These are phyloP conservation scores for Arthrobotrys iridis DNA, from an alignment of 2,329 filamentous ascomycete species.

Conservation along the genomic window DNA sequence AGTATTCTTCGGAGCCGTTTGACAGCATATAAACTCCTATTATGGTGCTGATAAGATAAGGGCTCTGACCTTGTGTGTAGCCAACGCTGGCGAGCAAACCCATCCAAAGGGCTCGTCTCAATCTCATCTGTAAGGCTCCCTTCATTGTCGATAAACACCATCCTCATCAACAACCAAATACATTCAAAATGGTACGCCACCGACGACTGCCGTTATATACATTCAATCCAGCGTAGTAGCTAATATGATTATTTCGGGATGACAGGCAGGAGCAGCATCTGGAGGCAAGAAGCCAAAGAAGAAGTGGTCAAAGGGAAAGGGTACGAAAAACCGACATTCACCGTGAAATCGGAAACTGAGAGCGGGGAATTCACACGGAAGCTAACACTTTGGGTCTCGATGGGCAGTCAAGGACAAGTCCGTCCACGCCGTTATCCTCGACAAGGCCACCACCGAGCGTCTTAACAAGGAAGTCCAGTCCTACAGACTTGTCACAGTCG, in stretches of 20 bases:
- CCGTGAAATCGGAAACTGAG: constrained; percentile 57
- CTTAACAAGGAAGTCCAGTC: constrained; percentile 99
- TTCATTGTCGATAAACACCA: constrained; percentile 51
- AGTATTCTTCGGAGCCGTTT: constrained; percentile 23
- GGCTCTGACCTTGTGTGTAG: constrained; percentile 47
- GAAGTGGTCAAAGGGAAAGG: constrained; percentile 77
- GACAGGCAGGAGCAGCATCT: constrained; percentile 68
- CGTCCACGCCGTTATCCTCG: constrained; percentile 98
- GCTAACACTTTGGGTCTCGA: constrained; percentile 65
- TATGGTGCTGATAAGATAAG: constrained; percentile 47
- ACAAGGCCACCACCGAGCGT: constrained; percentile 97
- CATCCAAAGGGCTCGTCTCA: constrained; percentile 17
- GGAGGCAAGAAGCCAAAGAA: constrained; percentile 84
- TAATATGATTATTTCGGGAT: constrained; percentile 32
- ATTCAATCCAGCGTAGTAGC: constrained; percentile 15
- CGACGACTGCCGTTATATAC: constrained; percentile 3
- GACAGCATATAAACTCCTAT: not conserved
- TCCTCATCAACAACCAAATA: constrained; percentile 53
- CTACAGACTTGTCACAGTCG: constrained; percentile 98
- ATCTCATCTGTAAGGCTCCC: constrained; percentile 26
- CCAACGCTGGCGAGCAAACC: constrained; percentile 7
- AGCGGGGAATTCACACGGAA: constrained; percentile 59
- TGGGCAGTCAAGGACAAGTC: constrained; percentile 98
- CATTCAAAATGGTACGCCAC: constrained; percentile 53
- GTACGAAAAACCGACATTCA: constrained; percentile 61